phyloP scores from a whole-genome alignment of 2,329 filamentous ascomycete species.

The Cercospora sojina region DNA sequence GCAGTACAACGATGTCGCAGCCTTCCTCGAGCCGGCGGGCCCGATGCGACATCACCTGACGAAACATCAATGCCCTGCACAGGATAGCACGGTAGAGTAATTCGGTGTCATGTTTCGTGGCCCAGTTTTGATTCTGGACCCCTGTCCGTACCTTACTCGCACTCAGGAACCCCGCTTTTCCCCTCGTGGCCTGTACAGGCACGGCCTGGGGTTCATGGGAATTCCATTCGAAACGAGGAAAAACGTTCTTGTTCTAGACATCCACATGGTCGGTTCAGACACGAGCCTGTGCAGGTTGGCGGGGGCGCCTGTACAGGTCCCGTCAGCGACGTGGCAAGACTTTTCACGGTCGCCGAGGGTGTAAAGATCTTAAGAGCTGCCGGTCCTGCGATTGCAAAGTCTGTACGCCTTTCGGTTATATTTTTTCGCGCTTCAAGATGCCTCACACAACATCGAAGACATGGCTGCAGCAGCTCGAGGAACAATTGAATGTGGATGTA shows the following conservation, averaged over 20 bases:
- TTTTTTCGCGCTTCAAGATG: conserved; percentile 11
- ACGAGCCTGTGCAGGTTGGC: neutral
- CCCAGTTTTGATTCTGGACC: neutral
- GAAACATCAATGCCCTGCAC: neutral
- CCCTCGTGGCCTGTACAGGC: neutral
- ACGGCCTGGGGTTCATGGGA: neutral
- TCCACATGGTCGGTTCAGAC: neutral
- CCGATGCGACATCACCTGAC: neutral
- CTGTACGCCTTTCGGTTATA: neutral
- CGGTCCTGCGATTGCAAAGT: neutral
- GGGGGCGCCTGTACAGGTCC: neutral
- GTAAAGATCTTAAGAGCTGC: neutral
- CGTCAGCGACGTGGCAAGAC: neutral
- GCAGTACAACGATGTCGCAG: neutral
- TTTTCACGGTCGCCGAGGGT: neutral
- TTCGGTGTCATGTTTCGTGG: neutral
- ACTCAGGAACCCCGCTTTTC: neutral
- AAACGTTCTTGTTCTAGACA: neutral
- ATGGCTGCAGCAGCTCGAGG: conserved; percentile 26
- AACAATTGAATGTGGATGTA: conserved; percentile 25
- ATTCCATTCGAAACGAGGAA: neutral
- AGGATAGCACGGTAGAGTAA: neutral
- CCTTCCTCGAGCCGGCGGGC: neutral
- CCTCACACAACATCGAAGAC: conserved; percentile 18
- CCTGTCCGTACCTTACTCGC: neutral